Percentiles rank a stretch among this genome's conserved stretches.
Evolutionary conservation across 2,329 filamentous ascomycete species (phyloP).

Genomic region (Aureobasidium zeae): DNA sequence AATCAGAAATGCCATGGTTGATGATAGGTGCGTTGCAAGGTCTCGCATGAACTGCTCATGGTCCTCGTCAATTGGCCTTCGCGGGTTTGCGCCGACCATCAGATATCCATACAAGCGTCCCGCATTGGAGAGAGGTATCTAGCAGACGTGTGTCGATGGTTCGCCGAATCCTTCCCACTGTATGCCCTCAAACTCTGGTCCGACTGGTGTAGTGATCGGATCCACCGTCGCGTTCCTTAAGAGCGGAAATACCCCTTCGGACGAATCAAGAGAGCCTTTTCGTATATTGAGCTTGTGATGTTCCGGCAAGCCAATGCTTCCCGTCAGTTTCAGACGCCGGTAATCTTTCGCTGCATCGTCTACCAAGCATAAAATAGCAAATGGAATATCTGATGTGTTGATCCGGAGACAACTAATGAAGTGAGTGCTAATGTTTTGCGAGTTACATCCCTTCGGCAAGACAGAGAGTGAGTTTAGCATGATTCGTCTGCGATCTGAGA

Average conservation of each 20-base stretch:
- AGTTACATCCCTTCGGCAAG: not conserved
- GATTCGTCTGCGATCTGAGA: conserved; percentile 15
- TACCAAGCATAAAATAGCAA: not conserved
- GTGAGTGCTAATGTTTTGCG: not conserved
- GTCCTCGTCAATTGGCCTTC: conserved; percentile 16
- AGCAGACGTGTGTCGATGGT: conserved; percentile 15
- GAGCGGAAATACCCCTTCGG: not conserved
- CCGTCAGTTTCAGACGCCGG: not conserved
- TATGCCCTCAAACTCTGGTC: conserved; percentile 18
- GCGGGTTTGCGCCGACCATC: conserved; percentile 12
- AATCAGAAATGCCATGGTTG: conserved; percentile 7
- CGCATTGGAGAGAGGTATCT: not conserved
- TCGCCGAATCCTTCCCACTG: conserved; percentile 21
- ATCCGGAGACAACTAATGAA: conserved; percentile 1
- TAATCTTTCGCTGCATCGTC: not conserved
- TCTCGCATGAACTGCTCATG: conserved; percentile 17
- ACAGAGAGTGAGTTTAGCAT: conserved; percentile 11
- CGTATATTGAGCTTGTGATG: not conserved
- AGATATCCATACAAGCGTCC: conserved; percentile 14
- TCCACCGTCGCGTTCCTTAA: not conserved
- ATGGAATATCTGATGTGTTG: conserved; percentile 1
- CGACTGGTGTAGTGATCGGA: not conserved
- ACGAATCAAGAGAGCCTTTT: not conserved
- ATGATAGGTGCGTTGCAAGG: conserved; percentile 14
- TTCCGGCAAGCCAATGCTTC: conserved; percentile 1